Base-by-base conservation (phyloP, 305 asterid species). In the Solanum hybrid region DNA sequence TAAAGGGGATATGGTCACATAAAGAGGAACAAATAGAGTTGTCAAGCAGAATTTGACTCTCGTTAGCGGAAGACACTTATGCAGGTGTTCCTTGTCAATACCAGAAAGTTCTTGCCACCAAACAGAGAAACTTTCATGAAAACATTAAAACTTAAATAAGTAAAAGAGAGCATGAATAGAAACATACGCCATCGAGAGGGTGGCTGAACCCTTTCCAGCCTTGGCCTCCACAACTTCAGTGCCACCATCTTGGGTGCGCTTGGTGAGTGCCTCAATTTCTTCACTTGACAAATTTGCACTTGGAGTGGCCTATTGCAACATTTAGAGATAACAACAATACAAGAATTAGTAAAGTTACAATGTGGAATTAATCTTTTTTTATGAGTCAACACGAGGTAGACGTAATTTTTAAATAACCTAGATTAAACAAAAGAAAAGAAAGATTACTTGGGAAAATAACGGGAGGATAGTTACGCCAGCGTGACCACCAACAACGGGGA, bases 151-250 rank as follows among this genome's bases (percentile, higher is more conserved):
- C 24, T 20, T 39, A 76, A 76, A 45, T 73, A 88, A 38, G 65
- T 72, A 32, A 79, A 20, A 32, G 77, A 45, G 32, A 76, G 45
- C 45, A 57, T 86, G 41, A 86, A 26, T 90, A 14, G 26, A 33
- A 31, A 68, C 92, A 89, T 93, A 93, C 89, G 93, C 93, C 95
- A 91, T 92, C 26, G 93, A 92, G 89, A 92, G 94, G 57, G 94
- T 93, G 86, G 95, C 95, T 80, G 95, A 93, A 78, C 95, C 94
- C 91, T 93, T 93, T 90, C 94, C 95, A 37, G 94, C 94, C 88
- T 93, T 92, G 38, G 95, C 95, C 89, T 93, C 95, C 27, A 93
- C 94, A 24, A 93, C 94, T 89, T 93, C 94, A 20, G 95, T 93
- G 65, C 94, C 95, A 27, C 94, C 94, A 82, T 93, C 94, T 90